A percentile compares a stretch with the other conserved stretches of the same genome.
Conservation (phyloP, 371 early-diverging fungal genomes). For the Actinomortierella wolfii region DNA sequence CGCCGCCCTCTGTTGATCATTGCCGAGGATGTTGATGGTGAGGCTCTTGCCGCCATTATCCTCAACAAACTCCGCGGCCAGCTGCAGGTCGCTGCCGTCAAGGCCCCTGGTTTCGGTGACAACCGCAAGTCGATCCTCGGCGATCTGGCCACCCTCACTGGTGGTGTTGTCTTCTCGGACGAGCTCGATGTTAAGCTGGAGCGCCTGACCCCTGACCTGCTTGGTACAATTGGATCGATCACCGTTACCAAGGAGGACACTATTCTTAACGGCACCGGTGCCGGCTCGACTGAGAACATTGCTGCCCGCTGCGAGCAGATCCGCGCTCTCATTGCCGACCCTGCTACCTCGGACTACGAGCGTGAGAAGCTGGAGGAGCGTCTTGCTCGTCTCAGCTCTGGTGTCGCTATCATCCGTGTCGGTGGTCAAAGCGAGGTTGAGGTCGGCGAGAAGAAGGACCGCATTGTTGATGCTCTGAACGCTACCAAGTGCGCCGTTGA, state of each 20-base stretch:
- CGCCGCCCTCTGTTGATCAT: slow-evolving; percentile 96
- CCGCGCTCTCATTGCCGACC: slow-evolving; percentile 83
- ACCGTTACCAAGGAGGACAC: slow-evolving; percentile 98
- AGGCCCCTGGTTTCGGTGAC: slow-evolving; percentile 99
- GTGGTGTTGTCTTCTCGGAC: slow-evolving; percentile 93
- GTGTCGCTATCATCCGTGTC: slow-evolving; percentile 98
- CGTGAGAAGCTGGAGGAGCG: slow-evolving; percentile 98
- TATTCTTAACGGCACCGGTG: slow-evolving; percentile 86
- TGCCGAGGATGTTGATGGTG: slow-evolving; percentile 98
- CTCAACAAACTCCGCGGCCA: slow-evolving; percentile 98
- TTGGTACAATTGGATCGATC: slow-evolving; percentile 87
- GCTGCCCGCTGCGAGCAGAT: slow-evolving; percentile 95
- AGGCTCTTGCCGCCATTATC: slow-evolving; percentile 97
- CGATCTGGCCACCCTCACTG: slow-evolving; percentile 95
- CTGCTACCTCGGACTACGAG: slow-evolving; percentile 92
- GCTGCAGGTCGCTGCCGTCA: slow-evolving; percentile 94
- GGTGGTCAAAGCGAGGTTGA: slow-evolving; percentile 98
- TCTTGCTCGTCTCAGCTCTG: slow-evolving; percentile 96
- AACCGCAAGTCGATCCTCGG: slow-evolving; percentile 98
- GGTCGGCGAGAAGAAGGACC: slow-evolving; percentile 99
- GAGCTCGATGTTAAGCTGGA: slow-evolving; percentile 96
- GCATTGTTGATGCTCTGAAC: slow-evolving; percentile 96
- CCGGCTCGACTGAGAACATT: slow-evolving; percentile 86
- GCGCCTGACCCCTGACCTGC: slow-evolving; percentile 87
- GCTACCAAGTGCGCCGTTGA: slow-evolving; percentile 99